Evolutionary conservation across 805 yeast species (phyloP).

Genomic region (Pichia gijzeniarum): DNA sequence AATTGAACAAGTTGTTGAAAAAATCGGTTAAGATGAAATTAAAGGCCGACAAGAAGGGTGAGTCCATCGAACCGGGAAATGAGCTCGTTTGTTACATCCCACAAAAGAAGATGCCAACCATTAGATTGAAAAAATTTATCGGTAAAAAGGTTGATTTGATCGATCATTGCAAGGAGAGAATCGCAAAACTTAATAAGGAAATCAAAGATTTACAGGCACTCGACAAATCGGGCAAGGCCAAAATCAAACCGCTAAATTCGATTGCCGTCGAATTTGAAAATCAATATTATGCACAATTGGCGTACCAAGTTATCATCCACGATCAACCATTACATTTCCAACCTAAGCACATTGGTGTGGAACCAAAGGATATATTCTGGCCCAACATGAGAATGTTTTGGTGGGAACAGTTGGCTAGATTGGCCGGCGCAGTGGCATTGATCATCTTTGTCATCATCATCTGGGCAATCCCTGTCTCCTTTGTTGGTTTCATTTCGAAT

Average conservation of each 20-base stretch:
- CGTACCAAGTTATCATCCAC: constrained; percentile 55
- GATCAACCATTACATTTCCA: constrained; percentile 60
- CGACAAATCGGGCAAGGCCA: constrained; percentile 30
- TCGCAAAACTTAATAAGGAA: constrained; percentile 54
- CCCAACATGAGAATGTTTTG: constrained; percentile 67
- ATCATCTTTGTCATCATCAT: constrained; percentile 50
- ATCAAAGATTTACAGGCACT: constrained; percentile 48
- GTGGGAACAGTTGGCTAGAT: constrained; percentile 67
- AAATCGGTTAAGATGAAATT: constrained; percentile 57
- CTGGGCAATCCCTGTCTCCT: constrained; percentile 77
- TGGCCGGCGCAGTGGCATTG: constrained; percentile 44
- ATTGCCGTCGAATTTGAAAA: constrained; percentile 73
- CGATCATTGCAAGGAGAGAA: constrained; percentile 45
- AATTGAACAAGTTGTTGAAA: constrained; percentile 51
- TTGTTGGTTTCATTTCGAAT: constrained; percentile 70
- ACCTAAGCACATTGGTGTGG: constrained; percentile 57
- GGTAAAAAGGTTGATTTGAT: constrained; percentile 64
- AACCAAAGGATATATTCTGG: constrained; percentile 63
- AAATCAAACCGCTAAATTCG: constrained; percentile 61
- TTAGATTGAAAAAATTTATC: constrained; percentile 33
- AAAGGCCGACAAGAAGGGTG: constrained; percentile 64
- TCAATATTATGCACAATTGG: constrained; percentile 70
- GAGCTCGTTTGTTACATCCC: constrained; percentile 56
- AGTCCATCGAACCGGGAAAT: constrained; percentile 35
- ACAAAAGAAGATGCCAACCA: constrained; percentile 60